Conservation (phyloP, 208 protist genomes). For the Acanthamoeba divionensis region DNA sequence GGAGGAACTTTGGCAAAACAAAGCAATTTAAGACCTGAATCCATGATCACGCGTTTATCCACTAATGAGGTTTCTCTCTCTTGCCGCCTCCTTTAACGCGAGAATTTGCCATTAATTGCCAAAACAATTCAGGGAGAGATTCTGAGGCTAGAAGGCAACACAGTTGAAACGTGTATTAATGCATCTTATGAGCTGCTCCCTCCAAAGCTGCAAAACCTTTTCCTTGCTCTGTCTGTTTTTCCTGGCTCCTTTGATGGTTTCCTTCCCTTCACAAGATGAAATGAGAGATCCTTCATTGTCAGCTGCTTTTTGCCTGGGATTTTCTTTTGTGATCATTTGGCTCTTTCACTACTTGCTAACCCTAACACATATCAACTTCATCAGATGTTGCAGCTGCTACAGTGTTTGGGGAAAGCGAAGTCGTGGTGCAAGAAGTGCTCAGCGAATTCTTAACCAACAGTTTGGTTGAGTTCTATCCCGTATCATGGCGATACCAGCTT, state of each 20-base stretch:
- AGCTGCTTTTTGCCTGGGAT: background rate
- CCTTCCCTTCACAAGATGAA: no score
- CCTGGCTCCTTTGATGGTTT: conserved; percentile 4
- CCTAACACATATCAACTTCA: background rate
- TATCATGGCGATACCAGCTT: conserved; percentile 11
- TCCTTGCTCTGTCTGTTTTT: conserved; percentile 9
- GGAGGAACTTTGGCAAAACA: conserved; percentile 6
- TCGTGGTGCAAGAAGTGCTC: background rate
- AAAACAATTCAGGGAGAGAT: background rate
- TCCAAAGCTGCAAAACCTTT: background rate
- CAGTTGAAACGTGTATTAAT: conserved; percentile 1
- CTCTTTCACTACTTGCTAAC: background rate
- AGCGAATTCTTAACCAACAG: conserved; percentile 16
- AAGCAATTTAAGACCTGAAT: background rate
- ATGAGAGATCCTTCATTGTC: no score
- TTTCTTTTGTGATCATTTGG: background rate
- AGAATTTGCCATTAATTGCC: background rate
- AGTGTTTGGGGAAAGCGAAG: background rate
- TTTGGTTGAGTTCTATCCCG: background rate
- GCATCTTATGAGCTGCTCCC: background rate
- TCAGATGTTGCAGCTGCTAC: background rate
- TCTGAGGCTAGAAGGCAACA: conserved; percentile 20
- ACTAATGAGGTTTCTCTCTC: background rate
- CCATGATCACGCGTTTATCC: background rate
- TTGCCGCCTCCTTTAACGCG: background rate